These are phyloP conservation scores for Truncatella angustata DNA, from an alignment of 2,329 filamentous ascomycete species.

Conservation along the genomic window DNA sequence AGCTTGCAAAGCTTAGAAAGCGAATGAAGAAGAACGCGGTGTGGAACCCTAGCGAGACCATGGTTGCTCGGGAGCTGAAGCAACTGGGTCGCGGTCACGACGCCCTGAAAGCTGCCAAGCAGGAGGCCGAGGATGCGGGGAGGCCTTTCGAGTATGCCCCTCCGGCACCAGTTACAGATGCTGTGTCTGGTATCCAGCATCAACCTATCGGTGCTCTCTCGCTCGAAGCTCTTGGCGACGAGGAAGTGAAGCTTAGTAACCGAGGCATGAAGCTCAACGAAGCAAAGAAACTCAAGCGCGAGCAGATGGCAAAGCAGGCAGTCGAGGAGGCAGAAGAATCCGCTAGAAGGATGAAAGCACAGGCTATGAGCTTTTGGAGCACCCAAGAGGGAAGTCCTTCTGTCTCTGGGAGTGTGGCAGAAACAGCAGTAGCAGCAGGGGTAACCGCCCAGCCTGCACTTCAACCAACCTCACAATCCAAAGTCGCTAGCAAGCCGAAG, in stretches of 20 bases:
- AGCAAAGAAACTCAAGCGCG: conserved; percentile 71
- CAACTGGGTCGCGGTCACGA: conserved; percentile 65
- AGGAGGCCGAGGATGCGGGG: conserved; percentile 64
- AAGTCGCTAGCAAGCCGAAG: conserved; percentile 22
- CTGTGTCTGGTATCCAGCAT: conserved; percentile 49
- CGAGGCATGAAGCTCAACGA: conserved; percentile 77
- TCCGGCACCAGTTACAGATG: conserved; percentile 42
- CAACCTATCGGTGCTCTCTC: conserved; percentile 61
- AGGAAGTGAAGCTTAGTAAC: conserved; percentile 66
- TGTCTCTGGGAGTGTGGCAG: conserved; percentile 24
- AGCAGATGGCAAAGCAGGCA: conserved; percentile 60
- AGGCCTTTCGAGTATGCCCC: conserved; percentile 52
- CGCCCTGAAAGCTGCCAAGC: conserved; percentile 60
- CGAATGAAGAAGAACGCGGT: conserved; percentile 90
- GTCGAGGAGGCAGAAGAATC: conserved; percentile 62
- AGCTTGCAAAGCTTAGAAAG: conserved; percentile 70
- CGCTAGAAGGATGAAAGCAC: conserved; percentile 50
- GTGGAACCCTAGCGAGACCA: conserved; percentile 81
- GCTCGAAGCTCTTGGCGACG: conserved; percentile 52
- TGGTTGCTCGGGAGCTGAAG: conserved; percentile 78
- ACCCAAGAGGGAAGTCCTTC: conserved; percentile 32
- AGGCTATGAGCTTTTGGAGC: conserved; percentile 43
- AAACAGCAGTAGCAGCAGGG: conserved; percentile 19
- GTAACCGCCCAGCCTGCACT: conserved; percentile 12
- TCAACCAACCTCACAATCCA: conserved; percentile 22